Evolutionary conservation across 1,284 basidiomycete species (phyloP).

Genomic region (Tausonia pullulans): DNA sequence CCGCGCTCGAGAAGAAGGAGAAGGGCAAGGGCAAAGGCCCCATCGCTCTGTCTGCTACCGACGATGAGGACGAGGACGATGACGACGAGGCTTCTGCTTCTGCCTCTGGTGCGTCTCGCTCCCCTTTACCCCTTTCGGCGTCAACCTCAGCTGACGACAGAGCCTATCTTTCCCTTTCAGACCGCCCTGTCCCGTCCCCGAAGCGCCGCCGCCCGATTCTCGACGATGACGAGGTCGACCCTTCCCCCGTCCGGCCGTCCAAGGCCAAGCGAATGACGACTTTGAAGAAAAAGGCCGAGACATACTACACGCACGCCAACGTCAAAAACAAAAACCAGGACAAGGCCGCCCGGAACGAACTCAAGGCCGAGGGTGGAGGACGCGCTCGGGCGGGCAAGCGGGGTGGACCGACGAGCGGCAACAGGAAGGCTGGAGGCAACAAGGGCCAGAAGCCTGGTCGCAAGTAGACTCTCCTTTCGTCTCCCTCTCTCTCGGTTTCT

Average conservation of each 20-base stretch:
- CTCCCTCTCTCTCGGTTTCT: background rate
- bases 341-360: slow-evolving; percentile 11
- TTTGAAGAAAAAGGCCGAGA: slow-evolving; percentile 81
- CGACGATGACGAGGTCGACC: slow-evolving; percentile 27
- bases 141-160: background rate
- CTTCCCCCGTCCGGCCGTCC: slow-evolving; percentile 14
- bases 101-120: slow-evolving; percentile 17
- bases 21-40: slow-evolving; percentile 26
- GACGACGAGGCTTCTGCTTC: slow-evolving; percentile 7
- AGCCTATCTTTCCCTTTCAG: background rate
- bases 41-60: slow-evolving; percentile 26
- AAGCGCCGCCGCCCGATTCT: slow-evolving; percentile 22
- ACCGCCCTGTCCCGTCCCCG: slow-evolving; percentile 6
- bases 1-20: slow-evolving; percentile 27
- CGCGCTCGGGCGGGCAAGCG: slow-evolving; percentile 13
- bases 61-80: slow-evolving; percentile 28
- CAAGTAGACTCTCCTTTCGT: background rate
- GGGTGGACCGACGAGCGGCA: slow-evolving; percentile 8
- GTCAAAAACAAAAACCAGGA: slow-evolving; percentile 71
- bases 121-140: slow-evolving; percentile 15
- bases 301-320: slow-evolving; percentile 79
- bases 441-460: background rate
- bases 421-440: slow-evolving; percentile 3
- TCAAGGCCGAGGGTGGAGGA: slow-evolving; percentile 1
- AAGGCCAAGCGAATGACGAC: slow-evolving; percentile 78